Conservation (phyloP, 2,329 filamentous ascomycete species). For the Colletotrichum filicis region DNA sequence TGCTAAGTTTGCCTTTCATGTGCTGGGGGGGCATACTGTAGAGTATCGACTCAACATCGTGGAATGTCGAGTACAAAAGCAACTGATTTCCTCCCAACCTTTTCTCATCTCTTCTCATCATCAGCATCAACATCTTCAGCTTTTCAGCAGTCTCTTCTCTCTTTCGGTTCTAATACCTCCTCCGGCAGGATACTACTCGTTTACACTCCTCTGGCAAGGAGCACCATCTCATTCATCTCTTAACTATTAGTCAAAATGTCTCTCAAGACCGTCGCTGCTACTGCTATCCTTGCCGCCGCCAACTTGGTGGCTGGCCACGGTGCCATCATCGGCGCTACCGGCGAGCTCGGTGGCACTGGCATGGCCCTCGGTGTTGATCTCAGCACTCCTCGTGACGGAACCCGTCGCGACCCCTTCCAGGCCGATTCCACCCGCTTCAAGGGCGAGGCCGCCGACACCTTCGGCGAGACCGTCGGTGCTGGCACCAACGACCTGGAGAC, state of each 20-base stretch:
- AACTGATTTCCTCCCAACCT: background rate
- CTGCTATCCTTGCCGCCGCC: constrained; percentile 63
- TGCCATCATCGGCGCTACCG: constrained; percentile 67
- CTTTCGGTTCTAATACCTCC: constrained; percentile 21
- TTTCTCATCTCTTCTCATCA: constrained; percentile 6
- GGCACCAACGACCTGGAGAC: constrained; percentile 67
- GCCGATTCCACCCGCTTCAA: constrained; percentile 72
- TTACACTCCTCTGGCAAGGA: constrained; percentile 34
- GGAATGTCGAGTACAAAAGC: constrained; percentile 24
- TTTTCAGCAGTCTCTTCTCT: constrained; percentile 31
- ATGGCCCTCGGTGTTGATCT: constrained; percentile 63
- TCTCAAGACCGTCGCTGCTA: constrained; percentile 46
- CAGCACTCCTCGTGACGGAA: constrained; percentile 70
- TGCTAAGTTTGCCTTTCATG: background rate
- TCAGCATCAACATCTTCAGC: constrained; percentile 26
- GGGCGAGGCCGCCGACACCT: constrained; percentile 59
- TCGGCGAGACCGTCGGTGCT: constrained; percentile 67
- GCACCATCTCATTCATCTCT: constrained; percentile 4
- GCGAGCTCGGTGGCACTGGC: constrained; percentile 67
- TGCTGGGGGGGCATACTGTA: background rate
- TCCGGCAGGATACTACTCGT: constrained; percentile 33
- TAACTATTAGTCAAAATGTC: constrained; percentile 42
- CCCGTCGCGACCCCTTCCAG: constrained; percentile 69
- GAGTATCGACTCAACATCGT: background rate
- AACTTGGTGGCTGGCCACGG: constrained; percentile 69